Conservation (phyloP, 1,284 basidiomycete genomes). For the Ustilago shanxiensis region DNA sequence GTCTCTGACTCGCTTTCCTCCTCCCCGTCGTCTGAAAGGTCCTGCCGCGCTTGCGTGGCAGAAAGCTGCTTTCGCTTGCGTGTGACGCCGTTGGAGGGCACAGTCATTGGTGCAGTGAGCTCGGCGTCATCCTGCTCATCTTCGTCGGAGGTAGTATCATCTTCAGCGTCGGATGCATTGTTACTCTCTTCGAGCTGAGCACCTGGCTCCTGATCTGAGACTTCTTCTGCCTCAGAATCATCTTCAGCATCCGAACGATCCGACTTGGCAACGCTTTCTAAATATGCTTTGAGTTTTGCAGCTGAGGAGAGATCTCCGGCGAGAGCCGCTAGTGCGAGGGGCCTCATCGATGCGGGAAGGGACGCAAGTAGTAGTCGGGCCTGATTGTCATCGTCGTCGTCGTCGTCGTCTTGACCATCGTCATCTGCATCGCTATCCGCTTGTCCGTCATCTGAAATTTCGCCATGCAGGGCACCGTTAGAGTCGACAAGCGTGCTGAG, state of each 20-base stretch:
- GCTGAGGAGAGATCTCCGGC: constrained; percentile 19
- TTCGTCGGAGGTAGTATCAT: constrained; percentile 14
- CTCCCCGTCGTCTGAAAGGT: constrained; percentile 8
- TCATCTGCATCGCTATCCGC: constrained; percentile 11
- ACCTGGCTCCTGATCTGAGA: constrained; percentile 1
- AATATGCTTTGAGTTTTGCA: constrained; percentile 16
- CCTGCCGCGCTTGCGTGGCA: background rate
- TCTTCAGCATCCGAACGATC: constrained; percentile 25
- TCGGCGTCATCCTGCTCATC: background rate
- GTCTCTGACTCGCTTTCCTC: constrained; percentile 22
- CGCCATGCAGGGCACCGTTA: constrained; percentile 7
- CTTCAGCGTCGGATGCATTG: constrained; percentile 15
- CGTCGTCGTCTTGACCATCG: constrained; percentile 13
- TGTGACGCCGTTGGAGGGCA: constrained; percentile 10
- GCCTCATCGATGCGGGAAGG: constrained; percentile 23
- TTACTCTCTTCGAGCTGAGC: constrained; percentile 3
- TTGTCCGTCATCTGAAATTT: constrained; percentile 15
- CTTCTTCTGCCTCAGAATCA: constrained; percentile 7
- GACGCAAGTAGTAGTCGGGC: constrained; percentile 13
- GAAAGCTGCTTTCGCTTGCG: constrained; percentile 30
- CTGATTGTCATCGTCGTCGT: constrained; percentile 16
- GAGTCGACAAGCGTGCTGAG: constrained; percentile 18
- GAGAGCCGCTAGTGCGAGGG: constrained; percentile 23
- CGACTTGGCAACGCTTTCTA: constrained; percentile 27
- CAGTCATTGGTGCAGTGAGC: background rate